Evolutionary conservation across 805 yeast species (phyloP).

Genomic region (Starmerella scarabaei): DNA sequence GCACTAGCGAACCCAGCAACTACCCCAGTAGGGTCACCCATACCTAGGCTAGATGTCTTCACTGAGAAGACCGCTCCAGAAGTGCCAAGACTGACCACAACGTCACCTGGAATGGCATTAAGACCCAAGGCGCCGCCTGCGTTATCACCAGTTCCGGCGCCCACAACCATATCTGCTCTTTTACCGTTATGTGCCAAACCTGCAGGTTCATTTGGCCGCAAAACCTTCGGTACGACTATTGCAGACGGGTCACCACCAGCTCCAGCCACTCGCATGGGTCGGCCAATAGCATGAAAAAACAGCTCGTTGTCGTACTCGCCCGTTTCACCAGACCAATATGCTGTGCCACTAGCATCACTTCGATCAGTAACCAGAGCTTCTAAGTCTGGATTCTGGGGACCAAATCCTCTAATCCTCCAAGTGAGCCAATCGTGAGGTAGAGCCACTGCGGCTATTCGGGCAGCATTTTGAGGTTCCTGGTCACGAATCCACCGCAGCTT

Average conservation of each 20-base stretch:
- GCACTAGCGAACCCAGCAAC: slow-evolving; percentile 23
- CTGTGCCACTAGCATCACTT: slow-evolving; percentile 23
- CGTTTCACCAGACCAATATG: slow-evolving; percentile 20
- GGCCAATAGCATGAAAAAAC: slow-evolving; percentile 19
- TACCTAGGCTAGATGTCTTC: slow-evolving; percentile 4
- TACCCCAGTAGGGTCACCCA: slow-evolving; percentile 19
- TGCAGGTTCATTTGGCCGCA: slow-evolving; percentile 12
- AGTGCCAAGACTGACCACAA: slow-evolving; percentile 21
- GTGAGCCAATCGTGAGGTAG: slow-evolving; percentile 24
- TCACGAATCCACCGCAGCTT: slow-evolving; percentile 22
- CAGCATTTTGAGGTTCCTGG: slow-evolving; percentile 20
- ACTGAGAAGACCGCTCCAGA: slow-evolving; percentile 21
- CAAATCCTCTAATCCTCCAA: slow-evolving; percentile 22
- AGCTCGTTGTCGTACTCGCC: slow-evolving; percentile 16
- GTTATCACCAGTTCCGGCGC: slow-evolving; percentile 23
- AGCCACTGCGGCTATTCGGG: slow-evolving; percentile 17
- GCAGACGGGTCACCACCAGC: background rate
- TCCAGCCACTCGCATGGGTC: slow-evolving; percentile 18
- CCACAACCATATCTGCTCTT: slow-evolving; percentile 14
- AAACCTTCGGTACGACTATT: slow-evolving; percentile 21
- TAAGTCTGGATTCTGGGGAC: slow-evolving; percentile 19
- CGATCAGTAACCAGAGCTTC: slow-evolving; percentile 20
- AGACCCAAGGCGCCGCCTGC: slow-evolving; percentile 23
- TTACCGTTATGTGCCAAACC: slow-evolving; percentile 5
- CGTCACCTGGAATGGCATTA: slow-evolving; percentile 15